A percentile compares a stretch with the other conserved stretches of the same genome.
Evolutionary conservation across 495 filamentous ascomycete genomes (phyloP).

Genomic region (Aspergillus funiculosus): DNA sequence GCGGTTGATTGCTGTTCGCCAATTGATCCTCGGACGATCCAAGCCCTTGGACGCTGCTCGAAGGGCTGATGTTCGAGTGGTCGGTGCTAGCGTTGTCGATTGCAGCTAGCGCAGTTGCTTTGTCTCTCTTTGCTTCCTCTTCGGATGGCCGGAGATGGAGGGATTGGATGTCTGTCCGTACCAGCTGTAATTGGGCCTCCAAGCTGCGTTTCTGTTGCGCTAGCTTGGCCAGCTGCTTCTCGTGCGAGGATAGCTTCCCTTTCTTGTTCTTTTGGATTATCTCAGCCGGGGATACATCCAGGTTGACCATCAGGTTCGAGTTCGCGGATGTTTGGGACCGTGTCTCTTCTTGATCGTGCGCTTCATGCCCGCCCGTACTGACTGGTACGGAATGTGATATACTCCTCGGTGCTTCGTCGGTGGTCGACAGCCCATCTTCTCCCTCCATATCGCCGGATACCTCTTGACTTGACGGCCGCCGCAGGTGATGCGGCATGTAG

Average conservation of each 20-base stretch:
- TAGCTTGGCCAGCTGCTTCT: conserved; percentile 72
- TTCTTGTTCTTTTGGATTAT: conserved; percentile 28
- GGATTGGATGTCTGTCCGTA: conserved; percentile 39
- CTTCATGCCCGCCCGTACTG: too few relatives aligned
- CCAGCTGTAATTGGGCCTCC: conserved; percentile 58
- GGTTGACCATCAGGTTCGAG: conserved; percentile 18
- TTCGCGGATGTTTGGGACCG: conserved; percentile 23
- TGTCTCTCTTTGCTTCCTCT: conserved; percentile 45
- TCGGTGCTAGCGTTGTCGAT: conserved; percentile 9
- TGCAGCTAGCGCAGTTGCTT: conserved; percentile 13
- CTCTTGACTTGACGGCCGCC: conserved; percentile 31
- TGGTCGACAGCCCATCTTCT: too few relatives aligned
- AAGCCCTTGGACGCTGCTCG: conserved; percentile 9
- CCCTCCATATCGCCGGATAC: too few relatives aligned
- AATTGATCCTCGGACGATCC: neutral
- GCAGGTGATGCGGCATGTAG: conserved; percentile 39
- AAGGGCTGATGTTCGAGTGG: conserved; percentile 16
- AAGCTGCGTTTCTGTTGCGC: conserved; percentile 62
- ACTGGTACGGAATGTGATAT: too few relatives aligned
- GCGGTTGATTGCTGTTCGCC: conserved; percentile 4
- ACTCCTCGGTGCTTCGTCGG: conserved; percentile 14
- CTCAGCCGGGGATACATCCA: conserved; percentile 22
- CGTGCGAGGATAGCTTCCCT: conserved; percentile 46
- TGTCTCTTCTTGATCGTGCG: conserved; percentile 25
- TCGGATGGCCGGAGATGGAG: conserved; percentile 18